These are phyloP conservation scores for Entamoeba invadens DNA, from an alignment of 208 protist species.

Conservation along the genomic window DNA sequence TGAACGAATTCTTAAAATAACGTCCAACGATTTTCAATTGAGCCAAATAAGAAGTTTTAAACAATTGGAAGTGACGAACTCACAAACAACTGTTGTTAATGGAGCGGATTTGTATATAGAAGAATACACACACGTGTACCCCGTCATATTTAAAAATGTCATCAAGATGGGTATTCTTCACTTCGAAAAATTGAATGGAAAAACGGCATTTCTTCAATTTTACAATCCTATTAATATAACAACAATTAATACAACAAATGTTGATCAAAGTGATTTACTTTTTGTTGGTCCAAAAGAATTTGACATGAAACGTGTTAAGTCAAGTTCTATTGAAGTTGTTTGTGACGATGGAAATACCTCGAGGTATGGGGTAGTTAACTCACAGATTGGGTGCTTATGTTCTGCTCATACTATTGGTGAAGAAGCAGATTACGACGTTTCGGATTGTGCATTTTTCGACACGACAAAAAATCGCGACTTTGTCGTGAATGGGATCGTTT, in stretches of 20 bases:
- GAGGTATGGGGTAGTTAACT: not conserved
- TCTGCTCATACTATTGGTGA: not conserved
- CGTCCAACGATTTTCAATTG: not conserved
- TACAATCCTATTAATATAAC: not conserved
- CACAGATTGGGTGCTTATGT: not conserved
- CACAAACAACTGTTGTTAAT: not conserved
- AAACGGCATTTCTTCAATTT: not conserved
- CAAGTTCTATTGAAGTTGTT: not conserved
- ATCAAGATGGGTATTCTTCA: not conserved
- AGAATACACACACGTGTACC: not conserved
- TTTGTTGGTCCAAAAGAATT: not conserved
- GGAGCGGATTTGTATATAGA: not conserved
- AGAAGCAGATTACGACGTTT: not conserved
- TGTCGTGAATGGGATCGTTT: not conserved
- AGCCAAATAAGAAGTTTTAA: not conserved
- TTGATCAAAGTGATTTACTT: not conserved
- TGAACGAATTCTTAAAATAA: not conserved
- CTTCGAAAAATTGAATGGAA: not conserved
- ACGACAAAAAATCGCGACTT: not conserved
- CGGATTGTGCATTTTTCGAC: not conserved
- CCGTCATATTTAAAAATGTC: not conserved
- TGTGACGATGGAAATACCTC: not conserved
- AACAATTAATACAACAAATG: not conserved
- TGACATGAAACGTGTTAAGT: not conserved
- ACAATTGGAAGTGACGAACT: not conserved